phyloP scores from a whole-genome alignment of 176 grass and related monocot genomes.

The Aegilops speltoides region DNA sequence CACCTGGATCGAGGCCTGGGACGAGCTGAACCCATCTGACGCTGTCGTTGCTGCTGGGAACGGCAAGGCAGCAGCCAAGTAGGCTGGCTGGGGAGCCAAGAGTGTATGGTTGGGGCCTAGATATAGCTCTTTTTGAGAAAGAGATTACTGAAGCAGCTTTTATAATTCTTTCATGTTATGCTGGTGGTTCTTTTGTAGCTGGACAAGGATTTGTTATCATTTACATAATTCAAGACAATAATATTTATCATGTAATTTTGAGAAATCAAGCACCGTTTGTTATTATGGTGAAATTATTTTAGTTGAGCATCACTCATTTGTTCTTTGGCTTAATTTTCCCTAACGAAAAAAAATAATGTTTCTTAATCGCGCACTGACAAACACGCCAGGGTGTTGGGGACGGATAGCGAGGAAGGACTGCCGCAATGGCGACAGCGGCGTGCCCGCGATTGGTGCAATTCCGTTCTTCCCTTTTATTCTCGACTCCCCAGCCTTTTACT shows the following conservation, averaged over 20 bases:
- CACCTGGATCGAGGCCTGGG: conserved; percentile 95
- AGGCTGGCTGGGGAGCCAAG: conserved; percentile 9
- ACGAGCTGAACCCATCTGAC: conserved; percentile 63
- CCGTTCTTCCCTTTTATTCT: no score
- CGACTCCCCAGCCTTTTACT: no score
- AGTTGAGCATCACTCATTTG: no score
- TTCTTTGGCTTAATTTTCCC: no score
- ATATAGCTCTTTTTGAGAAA: conserved; percentile 57
- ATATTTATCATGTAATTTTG: conserved; percentile 48
- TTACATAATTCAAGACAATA: conserved; percentile 52
- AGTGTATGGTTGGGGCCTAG: conserved; percentile 36
- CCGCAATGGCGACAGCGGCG: no score
- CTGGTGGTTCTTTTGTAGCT: conserved; percentile 51
- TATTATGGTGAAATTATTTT: not conserved
- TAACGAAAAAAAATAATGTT: no score
- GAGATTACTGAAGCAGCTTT: conserved; percentile 55
- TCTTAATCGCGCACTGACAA: no score
- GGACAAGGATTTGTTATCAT: conserved; percentile 46
- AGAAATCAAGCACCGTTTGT: conserved; percentile 32
- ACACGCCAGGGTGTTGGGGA: no score
- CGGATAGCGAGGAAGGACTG: no score
- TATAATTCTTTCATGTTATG: conserved; percentile 42
- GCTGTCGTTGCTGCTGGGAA: conserved; percentile 8
- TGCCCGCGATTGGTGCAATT: no score
- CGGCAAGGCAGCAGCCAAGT: conserved; percentile 41